These are phyloP conservation scores for Debaryomycetaceae sp. DNA, from an alignment of 1,139 yeast species.

Conservation along the genomic window DNA sequence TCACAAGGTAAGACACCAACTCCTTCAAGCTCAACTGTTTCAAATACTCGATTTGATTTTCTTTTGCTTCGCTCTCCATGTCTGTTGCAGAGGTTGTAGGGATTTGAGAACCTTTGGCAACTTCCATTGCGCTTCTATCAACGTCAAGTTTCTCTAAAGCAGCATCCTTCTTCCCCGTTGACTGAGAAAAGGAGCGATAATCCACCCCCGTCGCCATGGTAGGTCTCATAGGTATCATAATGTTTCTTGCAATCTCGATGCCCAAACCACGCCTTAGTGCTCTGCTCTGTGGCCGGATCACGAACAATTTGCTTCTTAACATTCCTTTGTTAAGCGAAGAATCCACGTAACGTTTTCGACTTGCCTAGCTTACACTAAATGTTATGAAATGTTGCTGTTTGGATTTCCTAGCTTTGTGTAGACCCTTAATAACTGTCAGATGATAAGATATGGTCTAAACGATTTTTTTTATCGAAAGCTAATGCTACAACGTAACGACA, in stretches of 20 bases:
- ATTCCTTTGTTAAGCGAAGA: not conserved
- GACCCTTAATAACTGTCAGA: too few species aligned
- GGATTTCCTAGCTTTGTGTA: too few species aligned
- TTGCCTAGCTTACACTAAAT: not conserved
- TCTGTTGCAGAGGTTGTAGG: not conserved
- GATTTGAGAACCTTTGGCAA: not conserved
- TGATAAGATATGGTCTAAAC: too few species aligned
- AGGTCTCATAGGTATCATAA: not conserved
- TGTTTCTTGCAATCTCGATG: too few species aligned
- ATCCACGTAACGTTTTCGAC: not conserved
- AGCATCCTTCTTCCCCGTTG: conserved; percentile 52
- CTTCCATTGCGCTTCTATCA: not conserved
- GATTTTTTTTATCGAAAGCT: too few species aligned
- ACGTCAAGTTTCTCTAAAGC: conserved; percentile 33
- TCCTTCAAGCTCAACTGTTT: conserved; percentile 36
- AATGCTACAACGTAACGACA: too few species aligned
- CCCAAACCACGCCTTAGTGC: not conserved
- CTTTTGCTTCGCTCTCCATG: not conserved
- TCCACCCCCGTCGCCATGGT: not conserved
- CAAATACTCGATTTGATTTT: conserved; percentile 24
- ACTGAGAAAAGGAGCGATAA: not conserved
- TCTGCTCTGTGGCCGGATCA: not conserved
- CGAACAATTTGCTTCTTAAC: not conserved
- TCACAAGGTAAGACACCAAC: conserved; percentile 58
- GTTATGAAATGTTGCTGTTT: too few species aligned